Conservation (phyloP, 2,329 filamentous ascomycete genomes). For the Talaromyces sp. region DNA sequence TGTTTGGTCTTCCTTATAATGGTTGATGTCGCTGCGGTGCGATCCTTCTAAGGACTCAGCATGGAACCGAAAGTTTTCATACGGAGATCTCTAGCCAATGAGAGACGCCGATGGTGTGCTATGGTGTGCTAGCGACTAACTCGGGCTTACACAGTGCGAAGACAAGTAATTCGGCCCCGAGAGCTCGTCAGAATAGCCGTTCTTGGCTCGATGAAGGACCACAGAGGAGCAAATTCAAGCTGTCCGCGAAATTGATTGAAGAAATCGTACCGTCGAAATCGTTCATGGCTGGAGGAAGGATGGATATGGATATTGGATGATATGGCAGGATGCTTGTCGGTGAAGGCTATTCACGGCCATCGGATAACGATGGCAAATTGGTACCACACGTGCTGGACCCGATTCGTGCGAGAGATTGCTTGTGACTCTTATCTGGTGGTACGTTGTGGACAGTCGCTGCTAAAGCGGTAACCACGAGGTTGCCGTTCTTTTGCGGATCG, state of each 20-base stretch:
- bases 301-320: background rate
- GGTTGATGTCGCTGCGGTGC: conserved; percentile 3
- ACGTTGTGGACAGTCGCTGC: background rate
- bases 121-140: conserved; percentile 1
- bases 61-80: background rate
- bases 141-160: conserved; percentile 1
- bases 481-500: background rate
- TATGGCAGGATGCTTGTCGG: background rate
- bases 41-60: background rate
- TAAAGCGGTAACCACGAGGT: background rate
- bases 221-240: background rate
- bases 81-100: background rate
- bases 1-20: background rate
- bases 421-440: conserved; percentile 3
- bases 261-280: background rate
- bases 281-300: background rate
- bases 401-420: background rate
- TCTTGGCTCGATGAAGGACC: background rate
- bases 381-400: conserved; percentile 2
- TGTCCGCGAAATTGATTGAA: background rate
- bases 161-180: background rate
- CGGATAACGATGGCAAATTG: background rate
- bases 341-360: background rate
- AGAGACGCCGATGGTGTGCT: conserved; percentile 2
- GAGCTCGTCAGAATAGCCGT: background rate